Conservation (phyloP, 2,329 filamentous ascomycete genomes). For the Ceratocystis variospora region DNA sequence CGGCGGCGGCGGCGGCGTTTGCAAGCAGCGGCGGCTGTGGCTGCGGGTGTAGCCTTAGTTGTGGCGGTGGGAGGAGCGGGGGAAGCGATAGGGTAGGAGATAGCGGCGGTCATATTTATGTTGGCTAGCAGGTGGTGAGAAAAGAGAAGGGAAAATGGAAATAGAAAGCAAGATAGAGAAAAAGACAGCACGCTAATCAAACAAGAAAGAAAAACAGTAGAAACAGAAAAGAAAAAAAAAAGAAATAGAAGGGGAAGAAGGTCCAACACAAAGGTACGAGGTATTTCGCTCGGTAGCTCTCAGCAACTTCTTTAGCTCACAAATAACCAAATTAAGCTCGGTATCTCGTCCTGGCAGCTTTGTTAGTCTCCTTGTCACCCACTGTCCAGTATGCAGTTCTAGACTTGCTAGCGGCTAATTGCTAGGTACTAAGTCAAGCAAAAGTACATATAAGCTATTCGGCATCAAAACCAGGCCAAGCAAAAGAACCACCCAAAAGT, state of each 20-base stretch:
- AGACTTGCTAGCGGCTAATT: background rate
- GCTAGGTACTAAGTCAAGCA: background rate
- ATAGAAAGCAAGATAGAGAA: background rate
- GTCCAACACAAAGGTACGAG: background rate
- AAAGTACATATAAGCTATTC: background rate
- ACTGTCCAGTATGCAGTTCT: background rate
- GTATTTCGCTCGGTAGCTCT: background rate
- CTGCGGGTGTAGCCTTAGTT: slow-evolving; percentile 28
- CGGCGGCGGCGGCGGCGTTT: slow-evolving; percentile 56
- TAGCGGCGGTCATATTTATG: slow-evolving; percentile 23
- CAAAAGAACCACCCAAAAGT: slow-evolving; percentile 12
- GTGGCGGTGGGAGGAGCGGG: slow-evolving; percentile 34
- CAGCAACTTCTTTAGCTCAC: too few species aligned
- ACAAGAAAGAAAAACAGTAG: background rate
- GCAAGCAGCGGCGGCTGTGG: slow-evolving; percentile 33
- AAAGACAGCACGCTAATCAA: background rate
- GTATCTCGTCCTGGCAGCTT: background rate
- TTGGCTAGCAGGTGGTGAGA: background rate
- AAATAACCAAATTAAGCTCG: too few species aligned
- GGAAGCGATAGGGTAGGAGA: slow-evolving; percentile 34
- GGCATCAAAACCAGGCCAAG: background rate
- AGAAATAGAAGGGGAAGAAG: background rate
- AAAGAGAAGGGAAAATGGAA: background rate
- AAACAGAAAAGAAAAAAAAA: background rate
- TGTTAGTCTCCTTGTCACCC: background rate